Evolutionary conservation across 805 yeast genomes (phyloP).

Genomic region (Cyberlindnera xylosilytica): DNA sequence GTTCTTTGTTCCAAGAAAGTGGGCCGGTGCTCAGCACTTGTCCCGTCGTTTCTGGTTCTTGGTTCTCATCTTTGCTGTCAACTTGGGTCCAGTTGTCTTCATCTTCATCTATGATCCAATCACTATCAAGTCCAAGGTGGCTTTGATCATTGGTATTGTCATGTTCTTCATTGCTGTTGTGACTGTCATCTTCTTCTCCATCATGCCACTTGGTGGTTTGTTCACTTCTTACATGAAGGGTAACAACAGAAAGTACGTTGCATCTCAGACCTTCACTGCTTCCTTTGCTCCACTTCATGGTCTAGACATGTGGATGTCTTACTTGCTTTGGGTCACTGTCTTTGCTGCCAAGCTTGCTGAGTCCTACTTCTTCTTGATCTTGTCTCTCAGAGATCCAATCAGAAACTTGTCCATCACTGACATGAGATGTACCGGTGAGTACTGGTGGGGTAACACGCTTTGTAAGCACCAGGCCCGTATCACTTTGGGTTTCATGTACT

Average conservation of each 20-base stretch:
- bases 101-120: slow-evolving; percentile 79
- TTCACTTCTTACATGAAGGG: slow-evolving; percentile 91
- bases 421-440: slow-evolving; percentile 96
- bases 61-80: slow-evolving; percentile 58
- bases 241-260: slow-evolving; percentile 81
- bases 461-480: slow-evolving; percentile 88
- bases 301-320: slow-evolving; percentile 94
- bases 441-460: slow-evolving; percentile 72
- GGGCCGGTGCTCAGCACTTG: slow-evolving; percentile 99
- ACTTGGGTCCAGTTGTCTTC: slow-evolving; percentile 84
- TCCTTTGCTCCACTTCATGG: slow-evolving; percentile 78
- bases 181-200: slow-evolving; percentile 79
- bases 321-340: slow-evolving; percentile 83
- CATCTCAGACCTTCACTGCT: slow-evolving; percentile 96
- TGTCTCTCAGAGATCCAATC: slow-evolving; percentile 92
- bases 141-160: slow-evolving; percentile 76
- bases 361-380: slow-evolving; percentile 87
- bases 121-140: slow-evolving; percentile 63
- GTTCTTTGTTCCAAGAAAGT: slow-evolving; percentile 93
- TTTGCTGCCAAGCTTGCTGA: slow-evolving; percentile 86
- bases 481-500: slow-evolving; percentile 87
- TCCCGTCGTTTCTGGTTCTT: slow-evolving; percentile 82
- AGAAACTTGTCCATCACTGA: slow-evolving; percentile 79
- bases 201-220: slow-evolving; percentile 96
- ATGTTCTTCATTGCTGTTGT: slow-evolving; percentile 85